Base-by-base conservation (phyloP, 345 rosid genomes). In the Eucalyptus cloeziana region DNA sequence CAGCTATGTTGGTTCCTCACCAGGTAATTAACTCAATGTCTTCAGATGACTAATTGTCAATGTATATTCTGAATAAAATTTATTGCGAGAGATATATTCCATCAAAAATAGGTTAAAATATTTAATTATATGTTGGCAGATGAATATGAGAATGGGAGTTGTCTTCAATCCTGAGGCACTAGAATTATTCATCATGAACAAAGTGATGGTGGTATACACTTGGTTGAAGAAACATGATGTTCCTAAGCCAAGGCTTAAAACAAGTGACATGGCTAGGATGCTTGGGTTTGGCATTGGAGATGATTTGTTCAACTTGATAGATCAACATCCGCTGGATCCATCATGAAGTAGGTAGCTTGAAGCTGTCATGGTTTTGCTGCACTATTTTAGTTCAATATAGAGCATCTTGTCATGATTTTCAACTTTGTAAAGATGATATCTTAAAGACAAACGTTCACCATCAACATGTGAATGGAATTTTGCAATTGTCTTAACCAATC, bases 81-180 rank as follows among this genome's bases (percentile, higher is more conserved):
- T 43, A 17, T 40, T 62, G 51, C n/a, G 1, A 87, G 31, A 2
- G 64, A n/a, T 49, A 22, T 52, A 54, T n/a, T 43, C 52, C 40
- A 64, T 88, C 45, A 14, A 30, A 67, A 47, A 45, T 30, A 22
- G 21, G 51, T 7, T 45, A 30, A 49, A 12, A 45, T n/a, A 30
- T 21, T 16, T 40, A 13, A 33, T 83, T 85, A 64, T 91, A 25
- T 25, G 24, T 83, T 88, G 88, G 89, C 96, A 96, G 97, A 96
- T 96, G 98, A 96, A 96, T 88, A 89, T 94, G 95, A 94, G 94
- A 89, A 95, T 94, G 97, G 99, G 99, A 10, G 94, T 96, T 4
- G 98, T 96, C 76, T 96, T 96, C 87, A 96, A 97, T 86, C 99
- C 98, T 1, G 98, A 96, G 94, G 99, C 98, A 10, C 81, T 95